Evolutionary conservation across 495 filamentous ascomycete genomes (phyloP), one percentile per base, ranked within the genome.

Genomic region (Pyrenopolyporus hunteri): DNA sequence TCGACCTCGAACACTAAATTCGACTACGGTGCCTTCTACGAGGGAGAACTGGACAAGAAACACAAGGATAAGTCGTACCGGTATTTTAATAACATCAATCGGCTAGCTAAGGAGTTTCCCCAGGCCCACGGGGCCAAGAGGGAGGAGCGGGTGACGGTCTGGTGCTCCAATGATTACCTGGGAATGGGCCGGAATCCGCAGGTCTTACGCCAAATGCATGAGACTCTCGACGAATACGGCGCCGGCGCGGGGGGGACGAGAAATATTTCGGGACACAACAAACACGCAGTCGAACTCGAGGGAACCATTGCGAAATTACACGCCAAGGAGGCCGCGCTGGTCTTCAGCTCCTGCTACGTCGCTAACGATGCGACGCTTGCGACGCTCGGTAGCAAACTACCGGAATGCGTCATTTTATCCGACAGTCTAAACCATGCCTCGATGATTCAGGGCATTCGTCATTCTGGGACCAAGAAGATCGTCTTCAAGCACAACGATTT

Each of bases 71-170:
- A 96, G 79, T 96, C 91, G 31, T 98, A 98, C 80, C 91, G 94
- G 66, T 98, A 98, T 80, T 98, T 98, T 85, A 98, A 98, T 81
- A 98, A 98, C 80, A 98, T 98, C 86, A 98, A 98, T 72, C 91
- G 94, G 17, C 82, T 98, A 55, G 94, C 95, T 53, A 88, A 95
- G 77, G 91, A 98, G 59, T 98, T 98, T 68, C 94, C 94, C 17
- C 90, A 89, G 33, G 94, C 94, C 13, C 94, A 98, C 73, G 94
- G 94, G 77, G 82, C 92, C 10, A 87, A 79, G 39, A 83, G 83
- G 65, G 89, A 96, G 61, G 90, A 97, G 60, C 84, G 85, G n/a
- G 94, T 98, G 47, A 96, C 93, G 3, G 93, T 98, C 29, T 98
- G 95, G 94, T 98, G 94, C 81, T 96, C 93, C 64, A 98, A 98